phyloP scores from a whole-genome alignment of 2,329 filamentous ascomycete species.

The Clonostachys byssicola region DNA sequence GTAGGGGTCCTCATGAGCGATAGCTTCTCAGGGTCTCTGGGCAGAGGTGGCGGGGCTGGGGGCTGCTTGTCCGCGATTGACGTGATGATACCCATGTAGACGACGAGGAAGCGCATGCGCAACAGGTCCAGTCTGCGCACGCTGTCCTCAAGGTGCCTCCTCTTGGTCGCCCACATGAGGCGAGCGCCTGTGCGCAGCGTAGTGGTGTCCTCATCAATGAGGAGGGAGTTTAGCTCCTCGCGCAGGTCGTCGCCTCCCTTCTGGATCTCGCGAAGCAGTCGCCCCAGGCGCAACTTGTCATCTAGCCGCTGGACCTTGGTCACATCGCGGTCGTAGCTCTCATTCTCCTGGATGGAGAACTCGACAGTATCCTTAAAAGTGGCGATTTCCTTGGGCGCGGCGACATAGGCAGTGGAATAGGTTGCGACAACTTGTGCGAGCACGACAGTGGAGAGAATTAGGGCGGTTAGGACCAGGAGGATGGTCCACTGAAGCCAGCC shows the following conservation, averaged over 20 bases:
- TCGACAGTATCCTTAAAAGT: slow-evolving; percentile 57
- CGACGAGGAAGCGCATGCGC: slow-evolving; percentile 60
- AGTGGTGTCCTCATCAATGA: slow-evolving; percentile 38
- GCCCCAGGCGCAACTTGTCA: slow-evolving; percentile 56
- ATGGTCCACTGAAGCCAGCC: slow-evolving; percentile 51
- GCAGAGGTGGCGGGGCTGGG: slow-evolving; percentile 15
- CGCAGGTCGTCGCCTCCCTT: slow-evolving; percentile 55
- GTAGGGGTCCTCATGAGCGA: slow-evolving; percentile 3
- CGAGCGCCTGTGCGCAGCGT: slow-evolving; percentile 43
- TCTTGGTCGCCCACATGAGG: slow-evolving; percentile 54
- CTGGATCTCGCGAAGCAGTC: slow-evolving; percentile 58
- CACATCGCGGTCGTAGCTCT: slow-evolving; percentile 59
- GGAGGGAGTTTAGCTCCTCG: slow-evolving; percentile 50
- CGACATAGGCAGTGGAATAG: slow-evolving; percentile 51
- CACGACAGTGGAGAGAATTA: slow-evolving; percentile 50
- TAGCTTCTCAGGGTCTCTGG: slow-evolving; percentile 26
- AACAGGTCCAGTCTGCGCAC: slow-evolving; percentile 56
- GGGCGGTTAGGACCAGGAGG: slow-evolving; percentile 53
- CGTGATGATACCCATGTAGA: slow-evolving; percentile 57
- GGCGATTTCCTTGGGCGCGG: slow-evolving; percentile 52
- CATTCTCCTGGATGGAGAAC: slow-evolving; percentile 60
- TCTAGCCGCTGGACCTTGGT: slow-evolving; percentile 53
- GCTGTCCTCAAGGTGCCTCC: slow-evolving; percentile 49
- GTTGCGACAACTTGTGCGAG: slow-evolving; percentile 45
- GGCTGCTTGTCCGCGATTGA: slow-evolving; percentile 26